Evolutionary conservation across 495 filamentous ascomycete genomes (phyloP).

Genomic region (Melanomma pulvis-pyrius): DNA sequence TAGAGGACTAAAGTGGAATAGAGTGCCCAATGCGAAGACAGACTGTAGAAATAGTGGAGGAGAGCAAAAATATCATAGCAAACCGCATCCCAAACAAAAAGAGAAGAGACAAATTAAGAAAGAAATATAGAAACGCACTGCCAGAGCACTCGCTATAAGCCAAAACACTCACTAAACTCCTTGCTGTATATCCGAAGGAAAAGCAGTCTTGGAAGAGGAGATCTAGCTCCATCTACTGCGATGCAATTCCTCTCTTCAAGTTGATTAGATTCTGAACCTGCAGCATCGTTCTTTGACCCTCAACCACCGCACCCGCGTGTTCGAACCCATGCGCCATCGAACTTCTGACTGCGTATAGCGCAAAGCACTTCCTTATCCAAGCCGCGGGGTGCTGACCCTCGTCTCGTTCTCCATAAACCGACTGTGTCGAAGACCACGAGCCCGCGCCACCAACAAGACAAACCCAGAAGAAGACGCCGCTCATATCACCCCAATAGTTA

Average conservation of each 20-base stretch:
- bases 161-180: neutral
- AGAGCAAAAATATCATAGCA: neutral
- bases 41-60: neutral
- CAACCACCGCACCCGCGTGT: constrained; percentile 13
- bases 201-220: neutral
- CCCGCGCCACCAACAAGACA: constrained; percentile 30
- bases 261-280: constrained; percentile 33
- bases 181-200: neutral
- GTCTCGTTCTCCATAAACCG: constrained; percentile 15
- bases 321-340: constrained; percentile 19
- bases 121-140: neutral
- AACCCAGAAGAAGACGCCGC: constrained; percentile 32
- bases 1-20: neutral
- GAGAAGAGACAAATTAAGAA: neutral
- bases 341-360: constrained; percentile 23
- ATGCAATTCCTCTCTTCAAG: constrained; percentile 20
- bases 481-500: constrained; percentile 24
- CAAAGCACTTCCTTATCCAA: constrained; percentile 33
- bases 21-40: neutral
- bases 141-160: neutral
- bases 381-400: neutral
- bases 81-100: neutral
- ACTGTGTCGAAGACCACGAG: neutral
- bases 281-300: constrained; percentile 35
- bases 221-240: constrained; percentile 11